phyloP scores from a whole-genome alignment of 345 rosid species.

The Erodium maritimum region DNA sequence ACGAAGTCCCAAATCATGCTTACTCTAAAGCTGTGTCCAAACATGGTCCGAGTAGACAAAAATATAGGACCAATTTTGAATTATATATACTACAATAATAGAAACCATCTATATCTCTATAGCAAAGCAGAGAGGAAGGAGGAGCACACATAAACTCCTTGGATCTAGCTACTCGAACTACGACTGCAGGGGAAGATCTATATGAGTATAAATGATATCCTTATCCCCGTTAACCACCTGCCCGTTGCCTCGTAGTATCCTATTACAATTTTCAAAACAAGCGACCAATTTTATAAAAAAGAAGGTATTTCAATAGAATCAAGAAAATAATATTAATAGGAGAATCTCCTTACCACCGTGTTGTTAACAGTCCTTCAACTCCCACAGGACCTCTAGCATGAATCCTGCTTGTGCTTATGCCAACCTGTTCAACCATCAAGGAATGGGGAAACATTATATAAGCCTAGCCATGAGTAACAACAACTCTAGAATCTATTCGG shows the following conservation, averaged over 20 bases:
- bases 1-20: neutral
- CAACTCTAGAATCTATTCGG: neutral
- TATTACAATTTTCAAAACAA: conserved; percentile 4
- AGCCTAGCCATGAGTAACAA: neutral
- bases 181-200: conserved; percentile 8
- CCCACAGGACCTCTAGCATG: conserved; percentile 99
- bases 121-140: no score
- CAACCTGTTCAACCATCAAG: conserved; percentile 36
- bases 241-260: conserved; percentile 51
- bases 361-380: conserved; percentile 89
- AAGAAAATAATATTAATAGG: neutral
- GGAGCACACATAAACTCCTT: neutral
- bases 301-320: no score
- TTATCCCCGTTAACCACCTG: conserved; percentile 51
- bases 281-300: neutral
- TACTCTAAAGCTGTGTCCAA: neutral
- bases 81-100: neutral
- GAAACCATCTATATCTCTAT: neutral
- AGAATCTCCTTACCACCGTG: conserved; percentile 55
- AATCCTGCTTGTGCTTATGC: conserved; percentile 91
- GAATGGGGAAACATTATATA: neutral
- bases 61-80: neutral
- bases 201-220: conserved; percentile 28
- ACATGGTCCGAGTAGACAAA: neutral
- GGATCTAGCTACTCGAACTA: neutral